Base-by-base conservation (phyloP, 768 basidiomycete species). In the Termitomyces sp. region DNA sequence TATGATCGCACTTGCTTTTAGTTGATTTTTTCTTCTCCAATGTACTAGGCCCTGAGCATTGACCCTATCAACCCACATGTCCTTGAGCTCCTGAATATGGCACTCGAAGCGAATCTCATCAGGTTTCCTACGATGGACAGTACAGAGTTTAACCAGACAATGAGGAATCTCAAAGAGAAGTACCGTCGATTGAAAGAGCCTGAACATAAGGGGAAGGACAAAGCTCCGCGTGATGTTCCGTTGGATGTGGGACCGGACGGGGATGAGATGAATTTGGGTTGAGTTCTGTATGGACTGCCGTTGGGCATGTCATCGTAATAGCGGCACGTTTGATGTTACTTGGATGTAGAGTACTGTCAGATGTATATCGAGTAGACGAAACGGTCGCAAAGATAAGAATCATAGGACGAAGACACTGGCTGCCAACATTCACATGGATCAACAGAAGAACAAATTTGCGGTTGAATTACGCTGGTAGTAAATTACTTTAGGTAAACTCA, bases 51-150 rank as follows among this genome's bases (percentile, higher is more conserved):
- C 0, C 73, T 95, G 52, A 88, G 88, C 66, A 78, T 93, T 61
- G 89, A 93, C 66, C 91, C 91, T 9, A 87, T 91, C 59, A 93
- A 95, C 65, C 79, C 84, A 4, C 87, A 92, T 68, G 79, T 91
- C 33, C 79, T 93, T 46, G 93, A 93, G 65, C 75, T 94, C 57
- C 79, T 95, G 42, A 91, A 92, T 63, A 79, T 89, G 56, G 91
- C 92, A 3, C 80, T 95, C 20, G 91, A 93, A 54, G 58, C 69
- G n/a, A 72, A 71, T 8, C 61, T 70, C 8, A 61, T 67, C 27
- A 57, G 59, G 41, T 59, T 57, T 36, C 64, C 65, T 16, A 60
- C 67, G 24, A 60, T 64, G 15, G 66, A 69, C 30, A 54, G 11
- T 13, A 34, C 59, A 27, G 72, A 74, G 41, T 69, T 75, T 45